Evolutionary conservation across 805 yeast species (phyloP), one percentile per base, ranked within the genome.

Genomic region (Sugiyamaella mastotermitis): DNA sequence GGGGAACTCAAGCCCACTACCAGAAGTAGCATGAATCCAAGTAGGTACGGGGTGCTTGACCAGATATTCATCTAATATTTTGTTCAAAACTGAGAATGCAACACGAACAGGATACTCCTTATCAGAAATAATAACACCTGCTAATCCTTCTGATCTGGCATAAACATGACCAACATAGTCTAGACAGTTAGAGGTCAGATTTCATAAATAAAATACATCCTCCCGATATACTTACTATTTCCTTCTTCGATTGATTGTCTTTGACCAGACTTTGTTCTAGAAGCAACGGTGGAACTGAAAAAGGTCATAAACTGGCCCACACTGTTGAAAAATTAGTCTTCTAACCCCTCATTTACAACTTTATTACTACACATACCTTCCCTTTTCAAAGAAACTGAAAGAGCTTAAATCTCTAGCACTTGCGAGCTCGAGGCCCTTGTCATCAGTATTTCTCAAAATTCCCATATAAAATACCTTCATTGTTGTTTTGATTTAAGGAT

Each of bases 71-170:
- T 92, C 98, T 50, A 86, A 69, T 16, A 90, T 68, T 65, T 86
- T 90, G 71, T 90, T 90, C 54, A 92, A 72, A 43, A 92, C 68
- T 2, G 97, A 84, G 64, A 86, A 90, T 1, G 97, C 97, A 10
- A 96, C 97, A 58, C 98, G 75, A 22, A 86, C 90, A 2, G 97
- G 98, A 62, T 92, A 92, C 51, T 90, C 97, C 60, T 84, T 83
- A 61, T 92, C 98, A 31, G 95, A 77, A 60, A 92, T 83, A 45
- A 92, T 65, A 23, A 92, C 95, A 46, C 95, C 95, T 16, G 94
- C 83, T 24, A 90, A 57, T 3, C 97, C 97, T 61, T 92, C 97
- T 17, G 82, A 63, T 50, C 97, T 74, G 21, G 88, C 79, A 61
- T 82, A 92, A 0, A 87, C 90, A 61, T 92, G 97, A 5, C 95